Percentiles rank a stretch among this genome's conserved stretches.
Conservation (phyloP, 257 asterid species). For the Capsicum pubescens region DNA sequence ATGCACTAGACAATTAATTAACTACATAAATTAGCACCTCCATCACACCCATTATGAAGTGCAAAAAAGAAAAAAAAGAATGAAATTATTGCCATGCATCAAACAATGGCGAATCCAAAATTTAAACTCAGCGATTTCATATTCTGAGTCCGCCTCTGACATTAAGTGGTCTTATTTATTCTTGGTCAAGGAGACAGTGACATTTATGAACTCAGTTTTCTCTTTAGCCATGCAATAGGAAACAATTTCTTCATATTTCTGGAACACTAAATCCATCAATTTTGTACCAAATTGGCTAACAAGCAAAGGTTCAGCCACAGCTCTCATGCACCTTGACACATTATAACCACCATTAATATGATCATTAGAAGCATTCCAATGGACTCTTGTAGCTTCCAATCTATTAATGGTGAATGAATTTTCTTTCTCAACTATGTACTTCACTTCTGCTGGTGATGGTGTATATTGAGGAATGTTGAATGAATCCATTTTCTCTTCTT, state of each 20-base stretch:
- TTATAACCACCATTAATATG: constrained; percentile 39
- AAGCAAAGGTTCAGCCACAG: constrained; percentile 68
- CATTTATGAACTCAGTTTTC: constrained; percentile 34
- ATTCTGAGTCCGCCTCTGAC: accelerated
- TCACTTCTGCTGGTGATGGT: constrained; percentile 59
- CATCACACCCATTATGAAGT: no score
- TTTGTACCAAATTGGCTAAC: constrained; percentile 56
- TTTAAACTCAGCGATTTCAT: no score
- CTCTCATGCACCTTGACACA: constrained; percentile 63
- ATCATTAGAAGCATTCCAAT: constrained; percentile 53
- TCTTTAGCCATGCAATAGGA: constrained; percentile 37
- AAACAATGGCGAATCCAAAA: no score
- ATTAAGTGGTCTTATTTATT: neutral
- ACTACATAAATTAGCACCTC: no score
- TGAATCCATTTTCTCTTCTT: constrained; percentile 51
- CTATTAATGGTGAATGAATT: constrained; percentile 53
- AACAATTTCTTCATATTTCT: constrained; percentile 37
- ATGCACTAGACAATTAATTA: no score
- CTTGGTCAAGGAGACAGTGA: constrained; percentile 27
- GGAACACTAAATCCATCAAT: constrained; percentile 50
- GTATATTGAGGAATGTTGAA: constrained; percentile 71
- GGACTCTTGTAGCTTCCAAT: constrained; percentile 47
- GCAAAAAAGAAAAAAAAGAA: no score
- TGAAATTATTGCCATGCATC: no score
- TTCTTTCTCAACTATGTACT: constrained; percentile 49